Percentiles rank a stretch among this genome's conserved stretches.
These are phyloP conservation scores for Aspergillus unguis DNA, from an alignment of 2,329 filamentous ascomycete species.

Conservation along the genomic window DNA sequence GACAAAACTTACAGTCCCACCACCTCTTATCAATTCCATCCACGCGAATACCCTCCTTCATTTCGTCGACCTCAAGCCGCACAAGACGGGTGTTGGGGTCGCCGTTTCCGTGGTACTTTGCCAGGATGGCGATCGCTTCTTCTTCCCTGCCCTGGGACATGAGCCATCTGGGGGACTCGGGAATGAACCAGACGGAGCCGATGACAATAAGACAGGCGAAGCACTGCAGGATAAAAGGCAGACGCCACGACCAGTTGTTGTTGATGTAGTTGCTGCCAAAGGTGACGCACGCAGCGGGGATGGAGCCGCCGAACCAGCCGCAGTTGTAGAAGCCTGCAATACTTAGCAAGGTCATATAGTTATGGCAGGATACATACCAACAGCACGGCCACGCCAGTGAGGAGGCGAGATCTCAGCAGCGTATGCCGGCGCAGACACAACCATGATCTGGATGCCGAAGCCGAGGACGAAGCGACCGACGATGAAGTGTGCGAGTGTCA, in stretches of 20 bases:
- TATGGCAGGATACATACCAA: neutral
- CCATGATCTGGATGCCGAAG: slow-evolving; percentile 48
- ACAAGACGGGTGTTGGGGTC: slow-evolving; percentile 25
- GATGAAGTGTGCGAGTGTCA: slow-evolving; percentile 40
- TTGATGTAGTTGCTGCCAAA: slow-evolving; percentile 47
- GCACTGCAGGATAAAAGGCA: slow-evolving; percentile 65
- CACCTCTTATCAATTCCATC: slow-evolving; percentile 49
- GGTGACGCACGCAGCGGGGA: slow-evolving; percentile 51
- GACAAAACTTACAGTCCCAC: slow-evolving; percentile 44
- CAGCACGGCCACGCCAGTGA: slow-evolving; percentile 48
- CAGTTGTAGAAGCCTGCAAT: slow-evolving; percentile 49
- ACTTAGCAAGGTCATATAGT: neutral
- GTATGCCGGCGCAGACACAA: slow-evolving; percentile 50
- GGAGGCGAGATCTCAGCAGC: slow-evolving; percentile 49
- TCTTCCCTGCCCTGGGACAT: slow-evolving; percentile 23
- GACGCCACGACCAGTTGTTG: slow-evolving; percentile 56
- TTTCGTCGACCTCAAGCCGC: slow-evolving; percentile 27
- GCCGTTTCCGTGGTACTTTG: slow-evolving; percentile 28
- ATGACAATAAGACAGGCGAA: slow-evolving; percentile 58
- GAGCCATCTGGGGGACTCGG: slow-evolving; percentile 18
- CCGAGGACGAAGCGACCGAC: slow-evolving; percentile 50
- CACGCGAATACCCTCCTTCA: slow-evolving; percentile 39
- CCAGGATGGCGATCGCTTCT: slow-evolving; percentile 22
- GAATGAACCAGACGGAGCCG: slow-evolving; percentile 57
- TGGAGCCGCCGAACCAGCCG: slow-evolving; percentile 52